Conservation (phyloP, 345 rosid species). For the Aegle marmelos region DNA sequence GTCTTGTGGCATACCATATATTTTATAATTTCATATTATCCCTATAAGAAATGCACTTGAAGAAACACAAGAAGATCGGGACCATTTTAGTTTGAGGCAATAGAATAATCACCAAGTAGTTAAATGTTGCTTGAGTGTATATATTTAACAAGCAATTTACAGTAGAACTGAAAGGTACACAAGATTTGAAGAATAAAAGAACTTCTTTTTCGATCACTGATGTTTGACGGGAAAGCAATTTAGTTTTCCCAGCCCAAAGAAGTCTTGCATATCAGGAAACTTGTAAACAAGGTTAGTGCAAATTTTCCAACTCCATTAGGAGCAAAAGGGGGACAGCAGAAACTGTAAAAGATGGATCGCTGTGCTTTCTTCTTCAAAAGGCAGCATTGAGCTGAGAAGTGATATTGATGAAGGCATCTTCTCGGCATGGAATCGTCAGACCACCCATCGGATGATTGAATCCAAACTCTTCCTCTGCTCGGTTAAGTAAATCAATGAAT, state of each 20-base stretch:
- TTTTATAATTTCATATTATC: background rate
- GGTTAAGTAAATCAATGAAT: constrained; percentile 27
- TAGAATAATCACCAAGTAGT: background rate
- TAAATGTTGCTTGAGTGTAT: no score
- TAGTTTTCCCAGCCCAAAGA: background rate
- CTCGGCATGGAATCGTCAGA: constrained; percentile 25
- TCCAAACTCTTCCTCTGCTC: constrained; percentile 28
- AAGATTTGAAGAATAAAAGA: background rate
- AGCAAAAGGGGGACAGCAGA: background rate
- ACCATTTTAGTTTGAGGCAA: background rate
- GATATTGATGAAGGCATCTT: constrained; percentile 24
- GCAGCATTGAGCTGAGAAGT: constrained; percentile 2
- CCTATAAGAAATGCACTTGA: no score
- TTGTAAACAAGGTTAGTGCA: background rate
- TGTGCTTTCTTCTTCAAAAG: background rate
- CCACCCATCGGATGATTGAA: constrained; percentile 26
- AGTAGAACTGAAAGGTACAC: background rate
- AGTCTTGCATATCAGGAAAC: background rate
- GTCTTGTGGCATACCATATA: background rate
- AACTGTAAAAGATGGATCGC: no score
- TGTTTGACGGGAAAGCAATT: background rate
- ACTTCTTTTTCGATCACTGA: background rate
- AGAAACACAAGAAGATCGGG: background rate
- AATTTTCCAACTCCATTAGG: constrained; percentile 3
- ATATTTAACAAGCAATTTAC: no score